Evolutionary conservation across 805 yeast species (phyloP), one percentile per base, ranked within the genome.

Genomic region (Metschnikowia kofuensis): DNA sequence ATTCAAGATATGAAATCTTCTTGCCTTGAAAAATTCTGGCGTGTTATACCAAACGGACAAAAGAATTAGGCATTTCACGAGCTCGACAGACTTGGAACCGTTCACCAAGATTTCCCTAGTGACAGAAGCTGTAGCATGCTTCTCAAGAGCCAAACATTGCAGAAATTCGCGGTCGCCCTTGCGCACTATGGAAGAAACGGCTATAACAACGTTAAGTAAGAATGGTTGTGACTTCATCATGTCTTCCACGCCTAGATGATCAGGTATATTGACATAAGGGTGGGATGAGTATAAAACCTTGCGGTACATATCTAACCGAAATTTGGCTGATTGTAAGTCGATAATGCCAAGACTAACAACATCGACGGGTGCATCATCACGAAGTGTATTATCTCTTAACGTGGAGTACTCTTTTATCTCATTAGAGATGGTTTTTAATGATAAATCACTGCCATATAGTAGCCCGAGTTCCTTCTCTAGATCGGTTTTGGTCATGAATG

Each of bases 21-120:
- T 80, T 57, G 86, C 87, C 54, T 83, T 87, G 55, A 87, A 87
- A 56, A 87, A 71, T 64, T 89, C 96, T 0, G 96, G 87, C 4
- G 88, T 79, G 55, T 86, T 87, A 62, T 89, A 89, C 96, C 96
- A 90, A 29, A 84, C 65, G 27, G 86, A 77, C 45, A 86, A 69
- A 6, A 87, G 59, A 15, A 86, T 61, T 43, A 87, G 68, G 15
- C 84, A 69, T 62, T 84, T 83, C 36, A 89, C 68, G 35, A 88
- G 65, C 62, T 88, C 91, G 14, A 83, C 66, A 7, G 83, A 76
- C 67, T 88, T 90, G 47, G 80, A 75, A 15, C 96, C 96, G 27
- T 78, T 72, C 8, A 85, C 75, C 66, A 89, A 66, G 10, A 85
- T 76, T 58, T 89, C 91, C 43, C 77, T 68, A 10, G 81, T 63